Percentiles rank a stretch among this genome's conserved stretches.
Evolutionary conservation across 2,329 filamentous ascomycete species (phyloP).

Genomic region (Bipolaris oryzae): DNA sequence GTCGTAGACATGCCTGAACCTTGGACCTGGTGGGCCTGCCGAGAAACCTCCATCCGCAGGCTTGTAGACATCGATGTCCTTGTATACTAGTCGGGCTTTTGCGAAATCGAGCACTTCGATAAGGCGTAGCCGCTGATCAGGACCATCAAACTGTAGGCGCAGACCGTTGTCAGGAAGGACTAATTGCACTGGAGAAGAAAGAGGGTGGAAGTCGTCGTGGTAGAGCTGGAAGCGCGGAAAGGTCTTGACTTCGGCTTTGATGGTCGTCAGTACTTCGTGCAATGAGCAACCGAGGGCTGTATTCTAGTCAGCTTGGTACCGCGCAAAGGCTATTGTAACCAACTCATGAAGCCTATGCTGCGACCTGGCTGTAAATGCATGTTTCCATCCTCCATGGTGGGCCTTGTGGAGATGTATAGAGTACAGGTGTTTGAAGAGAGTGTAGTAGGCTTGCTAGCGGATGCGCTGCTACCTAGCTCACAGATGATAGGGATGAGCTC

Average conservation of each 20-base stretch:
- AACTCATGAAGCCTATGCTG: constrained; percentile 51
- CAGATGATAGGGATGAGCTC: constrained; percentile 16
- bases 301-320: constrained; percentile 21
- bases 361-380: constrained; percentile 41
- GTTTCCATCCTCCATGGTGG: constrained; percentile 38
- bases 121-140: constrained; percentile 86
- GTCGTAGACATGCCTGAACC: constrained; percentile 89
- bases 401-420: background rate
- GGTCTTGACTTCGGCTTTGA: constrained; percentile 83
- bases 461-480: constrained; percentile 17
- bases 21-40: constrained; percentile 64
- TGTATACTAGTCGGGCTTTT: constrained; percentile 83
- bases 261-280: constrained; percentile 82
- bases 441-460: constrained; percentile 8
- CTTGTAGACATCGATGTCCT: constrained; percentile 78
- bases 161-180: constrained; percentile 83
- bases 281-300: constrained; percentile 87
- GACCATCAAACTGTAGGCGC: constrained; percentile 88
- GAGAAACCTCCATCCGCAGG: constrained; percentile 49
- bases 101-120: constrained; percentile 92
- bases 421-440: background rate
- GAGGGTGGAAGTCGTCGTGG: constrained; percentile 76
- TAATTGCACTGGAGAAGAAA: constrained; percentile 76
- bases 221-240: constrained; percentile 84
- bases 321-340: constrained; percentile 3